Percentiles rank a stretch among this genome's conserved stretches.
Evolutionary conservation across 2,329 filamentous ascomycete species (phyloP).

Genomic region (Uncinocarpus reesii): DNA sequence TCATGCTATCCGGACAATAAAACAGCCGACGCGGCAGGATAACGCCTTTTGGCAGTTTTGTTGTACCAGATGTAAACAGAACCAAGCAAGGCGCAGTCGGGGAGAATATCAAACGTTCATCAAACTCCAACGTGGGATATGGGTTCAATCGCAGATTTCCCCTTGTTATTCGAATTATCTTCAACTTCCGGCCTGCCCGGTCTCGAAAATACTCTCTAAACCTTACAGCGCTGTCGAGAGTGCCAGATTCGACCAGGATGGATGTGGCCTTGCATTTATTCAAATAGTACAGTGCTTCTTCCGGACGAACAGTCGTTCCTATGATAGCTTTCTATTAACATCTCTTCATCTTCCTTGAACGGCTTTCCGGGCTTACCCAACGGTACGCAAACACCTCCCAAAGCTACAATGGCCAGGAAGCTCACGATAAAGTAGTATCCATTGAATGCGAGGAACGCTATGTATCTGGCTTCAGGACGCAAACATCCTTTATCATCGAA

Average conservation of each 20-base stretch:
- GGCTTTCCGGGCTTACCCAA: constrained; percentile 20
- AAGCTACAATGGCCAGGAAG: constrained; percentile 37
- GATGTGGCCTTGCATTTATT: constrained; percentile 31
- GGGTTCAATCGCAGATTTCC: too few relatives aligned
- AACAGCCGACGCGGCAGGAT: constrained; percentile 19
- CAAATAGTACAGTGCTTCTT: constrained; percentile 38
- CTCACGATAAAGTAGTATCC: constrained; percentile 42
- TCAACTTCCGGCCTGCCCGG: background rate
- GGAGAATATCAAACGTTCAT: background rate
- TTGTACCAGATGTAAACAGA: constrained; percentile 40
- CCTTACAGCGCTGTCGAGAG: constrained; percentile 24
- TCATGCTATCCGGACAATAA: background rate
- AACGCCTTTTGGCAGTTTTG: constrained; percentile 37
- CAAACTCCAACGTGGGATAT: background rate
- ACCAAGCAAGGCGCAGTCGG: constrained; percentile 24
- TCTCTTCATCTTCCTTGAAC: background rate
- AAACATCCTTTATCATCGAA: constrained; percentile 31
- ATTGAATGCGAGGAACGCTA: constrained; percentile 37
- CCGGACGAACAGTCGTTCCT: constrained; percentile 32
- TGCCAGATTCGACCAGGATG: constrained; percentile 30
- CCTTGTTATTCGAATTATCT: background rate
- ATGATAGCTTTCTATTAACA: background rate
- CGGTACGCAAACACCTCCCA: constrained; percentile 41
- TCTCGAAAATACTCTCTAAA: constrained; percentile 28
- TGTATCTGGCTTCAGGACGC: constrained; percentile 20